phyloP scores from a whole-genome alignment of 192 early-diverging fungal genomes.

The Rhizophagus prolifer region DNA sequence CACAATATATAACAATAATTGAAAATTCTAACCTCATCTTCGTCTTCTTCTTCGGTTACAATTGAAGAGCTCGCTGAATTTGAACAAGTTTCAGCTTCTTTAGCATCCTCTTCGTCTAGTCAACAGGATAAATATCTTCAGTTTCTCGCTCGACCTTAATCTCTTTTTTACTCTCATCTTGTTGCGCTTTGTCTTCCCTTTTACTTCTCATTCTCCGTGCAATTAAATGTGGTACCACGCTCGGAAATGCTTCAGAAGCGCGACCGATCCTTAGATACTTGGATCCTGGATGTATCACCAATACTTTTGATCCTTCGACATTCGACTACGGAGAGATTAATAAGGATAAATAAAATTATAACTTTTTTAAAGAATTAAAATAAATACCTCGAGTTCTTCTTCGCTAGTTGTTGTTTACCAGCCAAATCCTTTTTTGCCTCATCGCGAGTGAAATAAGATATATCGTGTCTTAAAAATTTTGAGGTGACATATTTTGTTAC shows the following conservation, averaged over 20 bases:
- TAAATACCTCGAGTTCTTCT: slow-evolving; percentile 7
- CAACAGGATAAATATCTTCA: background rate
- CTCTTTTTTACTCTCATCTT: background rate
- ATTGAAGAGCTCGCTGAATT: slow-evolving; percentile 13
- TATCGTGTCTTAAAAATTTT: slow-evolving; percentile 42
- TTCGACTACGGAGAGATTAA: slow-evolving; percentile 41
- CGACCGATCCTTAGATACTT: slow-evolving; percentile 77
- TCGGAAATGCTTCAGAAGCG: slow-evolving; percentile 79
- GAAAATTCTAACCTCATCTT: slow-evolving; percentile 29
- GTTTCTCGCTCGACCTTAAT: background rate
- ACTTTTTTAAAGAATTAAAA: background rate
- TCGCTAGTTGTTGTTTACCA: slow-evolving; percentile 24
- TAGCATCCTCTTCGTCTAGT: background rate
- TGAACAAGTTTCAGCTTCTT: slow-evolving; percentile 2
- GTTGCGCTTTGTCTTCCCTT: background rate
- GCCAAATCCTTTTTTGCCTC: slow-evolving; percentile 30
- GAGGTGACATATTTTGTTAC: slow-evolving; percentile 52
- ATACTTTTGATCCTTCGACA: slow-evolving; percentile 59
- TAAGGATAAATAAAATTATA: background rate
- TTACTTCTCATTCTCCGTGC: slow-evolving; percentile 55
- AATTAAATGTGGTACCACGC: slow-evolving; percentile 76
- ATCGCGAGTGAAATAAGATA: slow-evolving; percentile 46
- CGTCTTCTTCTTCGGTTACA: slow-evolving; percentile 25
- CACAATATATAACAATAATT: slow-evolving; percentile 26
- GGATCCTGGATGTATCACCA: slow-evolving; percentile 89